These are phyloP conservation scores for Phalaenopsis hybrid DNA, from an alignment of 116 monocot species.

Conservation along the genomic window DNA sequence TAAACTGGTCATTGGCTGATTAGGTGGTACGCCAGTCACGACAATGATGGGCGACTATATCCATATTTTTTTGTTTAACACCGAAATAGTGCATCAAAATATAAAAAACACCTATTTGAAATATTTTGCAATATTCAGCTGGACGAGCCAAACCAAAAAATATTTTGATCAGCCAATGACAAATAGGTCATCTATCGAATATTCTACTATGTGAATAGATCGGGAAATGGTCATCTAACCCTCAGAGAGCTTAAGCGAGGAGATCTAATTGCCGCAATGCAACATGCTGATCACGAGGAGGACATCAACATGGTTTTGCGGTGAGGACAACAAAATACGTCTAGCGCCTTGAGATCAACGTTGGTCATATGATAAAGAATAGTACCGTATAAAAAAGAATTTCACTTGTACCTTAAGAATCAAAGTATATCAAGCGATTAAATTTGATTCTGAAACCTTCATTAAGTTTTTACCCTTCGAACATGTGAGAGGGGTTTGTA, in stretches of 20 bases:
- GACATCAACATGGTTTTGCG: slow-evolving; percentile 79
- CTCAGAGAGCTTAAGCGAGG: slow-evolving; percentile 78
- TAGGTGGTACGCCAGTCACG: too few relatives aligned
- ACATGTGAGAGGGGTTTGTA: too few relatives aligned
- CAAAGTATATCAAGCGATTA: background rate
- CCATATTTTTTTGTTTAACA: too few relatives aligned
- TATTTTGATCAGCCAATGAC: too few relatives aligned
- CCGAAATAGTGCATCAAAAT: too few relatives aligned
- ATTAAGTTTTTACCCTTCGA: background rate
- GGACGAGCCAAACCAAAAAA: too few relatives aligned
- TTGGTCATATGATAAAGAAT: background rate
- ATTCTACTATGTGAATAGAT: slow-evolving; percentile 76
- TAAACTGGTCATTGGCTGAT: too few relatives aligned
- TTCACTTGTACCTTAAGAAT: background rate
- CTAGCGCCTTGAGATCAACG: background rate
- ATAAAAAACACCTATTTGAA: too few relatives aligned
- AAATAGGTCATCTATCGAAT: slow-evolving; percentile 88
- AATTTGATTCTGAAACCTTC: background rate
- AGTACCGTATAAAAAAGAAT: background rate
- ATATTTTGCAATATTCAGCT: too few relatives aligned
- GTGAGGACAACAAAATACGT: too few relatives aligned
- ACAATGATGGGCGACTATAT: too few relatives aligned
- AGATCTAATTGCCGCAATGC: slow-evolving; percentile 74
- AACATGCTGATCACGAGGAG: slow-evolving; percentile 68
- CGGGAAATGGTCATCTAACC: slow-evolving; percentile 78